A percentile compares a stretch with the other conserved stretches of the same genome.
Conservation (phyloP, 805 yeast species). For the Metschnikowia gelsemii region DNA sequence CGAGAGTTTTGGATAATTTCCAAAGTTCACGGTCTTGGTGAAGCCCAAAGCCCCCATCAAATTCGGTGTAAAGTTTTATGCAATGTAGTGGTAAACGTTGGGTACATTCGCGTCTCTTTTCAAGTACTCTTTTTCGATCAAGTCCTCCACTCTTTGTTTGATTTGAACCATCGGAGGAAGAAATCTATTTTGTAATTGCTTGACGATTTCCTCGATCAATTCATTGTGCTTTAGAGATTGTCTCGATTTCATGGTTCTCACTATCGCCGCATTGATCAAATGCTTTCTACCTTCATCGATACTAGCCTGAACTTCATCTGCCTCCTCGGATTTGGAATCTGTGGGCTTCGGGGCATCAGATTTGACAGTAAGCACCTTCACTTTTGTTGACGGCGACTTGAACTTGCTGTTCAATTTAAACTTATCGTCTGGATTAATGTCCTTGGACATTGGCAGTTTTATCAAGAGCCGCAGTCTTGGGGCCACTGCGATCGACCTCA, state of each 20-base stretch:
- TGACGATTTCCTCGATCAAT: conserved; percentile 62
- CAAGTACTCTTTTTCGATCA: conserved; percentile 79
- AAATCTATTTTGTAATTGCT: conserved; percentile 61
- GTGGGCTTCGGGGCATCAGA: conserved; percentile 20
- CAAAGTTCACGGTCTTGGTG: too few relatives aligned
- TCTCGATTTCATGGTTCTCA: conserved; percentile 80
- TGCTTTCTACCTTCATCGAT: conserved; percentile 62
- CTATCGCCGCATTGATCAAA: conserved; percentile 82
- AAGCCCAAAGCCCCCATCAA: too few relatives aligned
- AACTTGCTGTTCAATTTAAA: conserved; percentile 70
- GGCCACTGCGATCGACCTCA: conserved; percentile 82
- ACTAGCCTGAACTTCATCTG: conserved; percentile 51
- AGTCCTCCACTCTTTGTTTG: conserved; percentile 68
- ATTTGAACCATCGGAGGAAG: conserved; percentile 66
- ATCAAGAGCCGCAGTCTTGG: conserved; percentile 73
- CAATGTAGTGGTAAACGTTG: conserved; percentile 64
- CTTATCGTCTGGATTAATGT: conserved; percentile 58
- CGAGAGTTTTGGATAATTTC: too few relatives aligned
- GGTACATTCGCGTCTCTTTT: conserved; percentile 65
- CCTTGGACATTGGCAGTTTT: conserved; percentile 74
- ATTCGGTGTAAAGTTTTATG: too few relatives aligned
- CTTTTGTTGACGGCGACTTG: conserved; percentile 62
- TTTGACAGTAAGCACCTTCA: conserved; percentile 71
- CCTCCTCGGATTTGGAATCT: conserved; percentile 52
- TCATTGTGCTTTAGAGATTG: conserved; percentile 61